Conservation (phyloP, 2,329 filamentous ascomycete genomes). For the Lecanoromycetidae sp. region DNA sequence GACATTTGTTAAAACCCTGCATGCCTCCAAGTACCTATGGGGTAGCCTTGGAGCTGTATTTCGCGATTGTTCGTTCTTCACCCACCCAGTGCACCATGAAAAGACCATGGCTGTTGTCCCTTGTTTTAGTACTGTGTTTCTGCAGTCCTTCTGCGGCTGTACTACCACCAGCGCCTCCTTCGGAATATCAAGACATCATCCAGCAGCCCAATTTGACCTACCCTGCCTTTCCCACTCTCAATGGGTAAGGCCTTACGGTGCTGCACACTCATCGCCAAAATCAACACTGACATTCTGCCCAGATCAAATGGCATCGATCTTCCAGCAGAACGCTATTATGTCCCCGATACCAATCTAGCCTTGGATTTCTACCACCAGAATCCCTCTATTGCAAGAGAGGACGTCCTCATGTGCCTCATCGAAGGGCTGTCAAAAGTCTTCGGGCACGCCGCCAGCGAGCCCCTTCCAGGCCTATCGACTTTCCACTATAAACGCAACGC, state of each 20-base stretch:
- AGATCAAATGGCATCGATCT: no score
- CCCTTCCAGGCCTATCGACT: background rate
- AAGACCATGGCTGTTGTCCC: background rate
- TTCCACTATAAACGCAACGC: background rate
- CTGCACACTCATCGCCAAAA: background rate
- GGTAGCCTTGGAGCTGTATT: no score
- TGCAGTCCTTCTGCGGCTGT: background rate
- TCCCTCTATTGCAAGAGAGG: background rate
- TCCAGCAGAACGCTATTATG: no score
- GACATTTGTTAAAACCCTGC: background rate
- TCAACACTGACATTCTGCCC: background rate
- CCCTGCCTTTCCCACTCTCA: background rate
- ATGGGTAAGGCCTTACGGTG: background rate
- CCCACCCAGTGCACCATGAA: no score
- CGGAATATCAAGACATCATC: background rate
- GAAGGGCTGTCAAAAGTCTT: background rate
- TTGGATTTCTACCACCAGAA: conserved; percentile 4
- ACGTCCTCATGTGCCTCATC: conserved; percentile 8
- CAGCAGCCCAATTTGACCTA: background rate
- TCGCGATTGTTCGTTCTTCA: no score
- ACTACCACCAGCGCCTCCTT: no score
- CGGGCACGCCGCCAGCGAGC: background rate
- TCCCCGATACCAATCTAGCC: background rate
- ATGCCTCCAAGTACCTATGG: background rate
- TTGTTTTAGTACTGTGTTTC: background rate